Base-by-base conservation (phyloP, 1,139 yeast species). In the Pichia sp. region DNA sequence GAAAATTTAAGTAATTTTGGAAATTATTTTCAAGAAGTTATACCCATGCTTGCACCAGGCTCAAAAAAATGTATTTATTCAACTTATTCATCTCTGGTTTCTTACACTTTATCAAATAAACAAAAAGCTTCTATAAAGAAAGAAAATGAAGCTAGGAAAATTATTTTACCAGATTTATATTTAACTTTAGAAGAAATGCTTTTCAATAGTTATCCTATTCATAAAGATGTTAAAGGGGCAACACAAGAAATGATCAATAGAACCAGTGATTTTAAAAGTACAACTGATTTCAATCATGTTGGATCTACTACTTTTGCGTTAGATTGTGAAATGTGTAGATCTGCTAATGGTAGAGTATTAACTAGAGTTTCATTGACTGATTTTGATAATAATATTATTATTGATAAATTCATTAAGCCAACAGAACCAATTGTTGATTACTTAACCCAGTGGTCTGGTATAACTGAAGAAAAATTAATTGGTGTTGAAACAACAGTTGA, bases 281-380 rank as follows among this genome's bases (percentile, higher is more conserved):
- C 96, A 0, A 52, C 41, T 20, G 52, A 58, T 0, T 72, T 74
- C 52, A 75, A 70, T 1, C 80, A 77, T 51, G 76, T 67, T 4
- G 81, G 78, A 0, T 74, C 82, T 4, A 79, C 70, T 44, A 78
- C 84, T 0, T 87, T 76, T 66, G 94, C 95, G 0, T 57, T 92
- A 24, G 98, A 92, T 64, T 92, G 98, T 67, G 98, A 92, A 64
- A 92, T 92, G 86, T 87, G 96, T 60, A 67, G 72, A 46, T 67
- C 92, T 0, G 75, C 67, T 0, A 52, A 59, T 2, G 87, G 87
- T 0, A 71, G 74, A 39, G 96, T 80, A 4, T 67, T 90, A 36
- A 80, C 97, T 0, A 70, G 97, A 47, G 78, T 87, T 1, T 85
- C 96, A 1, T 56, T 92, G 20, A 73, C 87, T 2, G 79, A 86